These are phyloP conservation scores for Saccharum officinarum DNA, from an alignment of 176 grass and related monocot species.

Conservation along the genomic window DNA sequence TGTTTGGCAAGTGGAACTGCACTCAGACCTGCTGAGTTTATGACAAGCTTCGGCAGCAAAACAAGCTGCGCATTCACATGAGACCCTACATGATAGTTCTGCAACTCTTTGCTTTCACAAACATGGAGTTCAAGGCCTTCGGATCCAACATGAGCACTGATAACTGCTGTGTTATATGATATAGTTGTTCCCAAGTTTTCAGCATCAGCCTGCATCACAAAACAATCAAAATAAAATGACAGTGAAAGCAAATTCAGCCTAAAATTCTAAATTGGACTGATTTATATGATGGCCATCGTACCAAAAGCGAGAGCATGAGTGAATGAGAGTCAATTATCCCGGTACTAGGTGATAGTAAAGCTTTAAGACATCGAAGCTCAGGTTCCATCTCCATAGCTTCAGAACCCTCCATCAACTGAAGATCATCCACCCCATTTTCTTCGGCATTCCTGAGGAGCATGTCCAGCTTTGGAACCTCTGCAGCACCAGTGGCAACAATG, in stretches of 20 bases:
- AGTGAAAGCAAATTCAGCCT: not conserved
- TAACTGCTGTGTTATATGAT: conserved; percentile 80
- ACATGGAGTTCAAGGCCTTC: conserved; percentile 65
- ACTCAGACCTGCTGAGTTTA: conserved; percentile 91
- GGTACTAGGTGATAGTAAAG: conserved; percentile 77
- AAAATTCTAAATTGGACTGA: not conserved
- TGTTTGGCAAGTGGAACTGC: conserved; percentile 90
- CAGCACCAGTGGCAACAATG: conserved; percentile 75
- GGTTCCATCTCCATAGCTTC: conserved; percentile 80
- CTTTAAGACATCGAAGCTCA: conserved; percentile 80
- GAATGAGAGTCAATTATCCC: conserved; percentile 94
- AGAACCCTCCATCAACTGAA: conserved; percentile 60
- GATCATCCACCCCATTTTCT: conserved; percentile 76
- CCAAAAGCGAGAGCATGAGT: conserved; percentile 91
- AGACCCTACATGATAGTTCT: conserved; percentile 38
- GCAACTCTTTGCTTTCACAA: conserved; percentile 60
- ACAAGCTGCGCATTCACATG: conserved; percentile 55
- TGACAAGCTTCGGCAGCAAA: conserved; percentile 72
- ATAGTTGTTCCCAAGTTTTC: conserved; percentile 65
- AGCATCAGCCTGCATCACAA: conserved; percentile 72
- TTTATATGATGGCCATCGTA: conserved; percentile 35
- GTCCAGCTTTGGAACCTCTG: conserved; percentile 70
- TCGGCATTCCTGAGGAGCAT: conserved; percentile 58
- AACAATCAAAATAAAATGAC: conserved; percentile 27
- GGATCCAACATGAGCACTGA: conserved; percentile 60